Conservation (phyloP, 2,329 filamentous ascomycete species). For the Fusarium sp. region DNA sequence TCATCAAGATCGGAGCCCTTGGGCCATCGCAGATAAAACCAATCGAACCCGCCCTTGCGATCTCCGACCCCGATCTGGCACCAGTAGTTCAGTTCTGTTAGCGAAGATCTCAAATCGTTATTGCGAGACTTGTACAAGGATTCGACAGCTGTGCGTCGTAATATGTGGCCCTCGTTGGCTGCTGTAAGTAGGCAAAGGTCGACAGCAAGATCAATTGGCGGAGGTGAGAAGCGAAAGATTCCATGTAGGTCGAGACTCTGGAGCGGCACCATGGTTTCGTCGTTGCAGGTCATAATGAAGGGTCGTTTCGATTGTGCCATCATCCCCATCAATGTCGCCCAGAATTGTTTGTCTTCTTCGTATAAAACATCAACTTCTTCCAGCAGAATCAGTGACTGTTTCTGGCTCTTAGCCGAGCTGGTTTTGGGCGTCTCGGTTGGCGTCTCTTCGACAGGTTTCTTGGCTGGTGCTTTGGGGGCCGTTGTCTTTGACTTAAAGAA, state of each 20-base stretch:
- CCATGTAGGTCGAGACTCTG: slow-evolving; percentile 84
- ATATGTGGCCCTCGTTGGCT: slow-evolving; percentile 88
- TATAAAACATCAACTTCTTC: slow-evolving; percentile 96
- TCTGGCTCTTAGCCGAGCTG: slow-evolving; percentile 71
- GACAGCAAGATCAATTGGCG: slow-evolving; percentile 76
- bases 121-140: slow-evolving; percentile 78
- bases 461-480: slow-evolving; percentile 46
- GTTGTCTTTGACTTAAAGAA: slow-evolving; percentile 78
- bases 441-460: slow-evolving; percentile 48
- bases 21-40: slow-evolving; percentile 87
- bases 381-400: slow-evolving; percentile 93
- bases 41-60: slow-evolving; percentile 87
- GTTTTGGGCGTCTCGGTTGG: slow-evolving; percentile 52
- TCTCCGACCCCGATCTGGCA: slow-evolving; percentile 97
- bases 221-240: slow-evolving; percentile 81
- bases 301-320: slow-evolving; percentile 90
- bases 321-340: slow-evolving; percentile 83
- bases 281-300: slow-evolving; percentile 95
- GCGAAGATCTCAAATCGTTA: slow-evolving; percentile 82
- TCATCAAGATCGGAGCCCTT: slow-evolving; percentile 78
- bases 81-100: slow-evolving; percentile 94
- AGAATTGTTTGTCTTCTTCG: slow-evolving; percentile 96
- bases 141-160: slow-evolving; percentile 76
- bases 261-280: slow-evolving; percentile 85
- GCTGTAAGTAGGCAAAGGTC: slow-evolving; percentile 88